Evolutionary conservation across 257 asterid genomes (phyloP), one percentile per base, ranked within the genome.

Genomic region (Rhazya stricta): DNA sequence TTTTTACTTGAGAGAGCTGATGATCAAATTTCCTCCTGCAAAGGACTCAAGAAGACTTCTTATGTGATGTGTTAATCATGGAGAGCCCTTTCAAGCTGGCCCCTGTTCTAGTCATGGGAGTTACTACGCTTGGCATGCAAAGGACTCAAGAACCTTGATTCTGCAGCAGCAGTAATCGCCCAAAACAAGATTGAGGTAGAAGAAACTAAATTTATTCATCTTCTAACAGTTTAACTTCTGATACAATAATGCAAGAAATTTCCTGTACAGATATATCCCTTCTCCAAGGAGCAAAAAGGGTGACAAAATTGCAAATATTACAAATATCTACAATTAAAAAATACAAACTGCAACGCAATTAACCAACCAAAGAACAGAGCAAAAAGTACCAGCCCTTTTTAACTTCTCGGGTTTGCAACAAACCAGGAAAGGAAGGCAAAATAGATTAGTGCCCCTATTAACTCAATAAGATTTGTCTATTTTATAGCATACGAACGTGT

Each of bases 401-500:
- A 81, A 61, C 68, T 65, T 83, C 75, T 78, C 86, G 73, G 81
- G 67, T 84, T 79, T 78, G 83, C 82, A 80, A 87, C 50, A 68
- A 65, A 78, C 48, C 73, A 50, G n/a, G 75, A 58, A 73, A 61
- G 76, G 76, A 71, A 60, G 83, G 74, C 51, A 57, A 82, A 79
- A 79, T 32, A 69, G 12, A 45, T 27, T 29, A 11, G 62, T 54
- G 54, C 62, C 77, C 63, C 48, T 69, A 73, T 46, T 41, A 29
- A 6, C 9, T 53, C 78, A 42, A 67, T 45, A 41, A 36, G 60
- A 37, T 66, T 58, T 30, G 61, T 71, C 77, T 65, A 83, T 79
- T 87, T 85, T 73, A 95, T 92, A 45, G 96, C 85, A 79, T 95
- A 95, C 48, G 99, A 95, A 39, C 89, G 84, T 1, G 86, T 85